Base-by-base conservation (phyloP, 805 yeast genomes). In the Debaryomyces tyrocola region DNA sequence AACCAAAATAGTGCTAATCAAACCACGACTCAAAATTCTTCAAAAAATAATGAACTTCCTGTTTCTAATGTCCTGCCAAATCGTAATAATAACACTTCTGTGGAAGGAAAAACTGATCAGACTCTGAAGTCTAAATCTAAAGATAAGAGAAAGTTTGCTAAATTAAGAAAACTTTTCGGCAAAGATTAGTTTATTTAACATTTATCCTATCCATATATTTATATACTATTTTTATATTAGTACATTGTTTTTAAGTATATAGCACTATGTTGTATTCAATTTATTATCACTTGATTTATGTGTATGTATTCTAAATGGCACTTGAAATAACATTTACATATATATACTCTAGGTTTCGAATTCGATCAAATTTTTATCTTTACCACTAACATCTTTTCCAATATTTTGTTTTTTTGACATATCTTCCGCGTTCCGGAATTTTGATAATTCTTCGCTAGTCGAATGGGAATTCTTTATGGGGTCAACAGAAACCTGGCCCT, bases 161-260 rank as follows among this genome's bases (percentile, higher is more conserved):
- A 63, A 49, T 59, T 69, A 48, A 64, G 66, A 49, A 73, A 73
- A 50, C 58, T 73, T 28, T 73, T 73, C 50, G 77, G 77, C 12
- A 68, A 56, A 45, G 39, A 44, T 37, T 48, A 47, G 42, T 24
- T 43, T 17, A 11, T 35, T 35, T 15, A 12, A 6, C 9, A 37
- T 15, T 27, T 24, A 21, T 6, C 18, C 12, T 33, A n/a, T 33
- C n/a, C 24, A 20, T 21, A 14, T 33, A n/a, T 21, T 15, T 40
- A n/a, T 33, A 14, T 29, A 31, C 20, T 35, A 36, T 14, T 27
- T 44, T 15, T 39, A 33, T 15, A 11, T 20, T 28, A 33, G 35
- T 10, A 21, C 18, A 14, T 41, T 27, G 18, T 14, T 7, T 35
- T 24, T 24, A 24, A 9, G 27, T 24, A 24, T 24, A 17, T 15